These are phyloP conservation scores for Choanephora cucurbitarum DNA, from an alignment of 371 early-diverging fungal species.

Conservation along the genomic window DNA sequence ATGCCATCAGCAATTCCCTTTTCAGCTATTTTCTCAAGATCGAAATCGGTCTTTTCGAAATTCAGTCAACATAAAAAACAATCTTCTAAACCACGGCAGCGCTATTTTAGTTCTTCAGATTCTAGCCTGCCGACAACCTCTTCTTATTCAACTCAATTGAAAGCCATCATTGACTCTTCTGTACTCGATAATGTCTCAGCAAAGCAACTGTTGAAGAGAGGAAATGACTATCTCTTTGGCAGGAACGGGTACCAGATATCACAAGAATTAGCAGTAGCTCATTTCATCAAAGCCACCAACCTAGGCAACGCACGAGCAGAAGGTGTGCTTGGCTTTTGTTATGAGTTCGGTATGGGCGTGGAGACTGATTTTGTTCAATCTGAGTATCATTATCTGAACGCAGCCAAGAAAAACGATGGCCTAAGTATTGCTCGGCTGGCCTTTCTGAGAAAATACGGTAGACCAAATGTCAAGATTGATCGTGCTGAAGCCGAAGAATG, in stretches of 20 bases:
- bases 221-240: constrained; percentile 58
- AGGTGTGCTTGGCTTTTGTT: constrained; percentile 60
- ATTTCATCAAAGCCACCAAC: constrained; percentile 41
- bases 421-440: constrained; percentile 62
- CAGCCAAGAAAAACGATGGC: constrained; percentile 47
- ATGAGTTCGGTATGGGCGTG: constrained; percentile 78
- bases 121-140: constrained; percentile 3
- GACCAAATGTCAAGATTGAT: constrained; percentile 71
- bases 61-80: constrained; percentile 7
- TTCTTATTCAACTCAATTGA: background rate
- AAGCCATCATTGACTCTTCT: background rate
- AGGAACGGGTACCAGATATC: constrained; percentile 37
- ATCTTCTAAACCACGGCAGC: constrained; percentile 1
- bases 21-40: constrained; percentile 18
- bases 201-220: constrained; percentile 34
- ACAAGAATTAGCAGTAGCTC: constrained; percentile 40
- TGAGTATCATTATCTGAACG: constrained; percentile 56
- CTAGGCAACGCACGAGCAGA: constrained; percentile 47
- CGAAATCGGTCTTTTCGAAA: constrained; percentile 21
- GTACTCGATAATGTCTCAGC: constrained; percentile 4
- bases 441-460: constrained; percentile 72
- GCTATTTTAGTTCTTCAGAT: background rate
- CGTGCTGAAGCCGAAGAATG: constrained; percentile 66
- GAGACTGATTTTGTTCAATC: constrained; percentile 51
- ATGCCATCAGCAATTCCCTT: constrained; percentile 18